A percentile compares a stretch with the other conserved stretches of the same genome.
Conservation (phyloP, 2,329 filamentous ascomycete species). For the Helotiales sp. region DNA sequence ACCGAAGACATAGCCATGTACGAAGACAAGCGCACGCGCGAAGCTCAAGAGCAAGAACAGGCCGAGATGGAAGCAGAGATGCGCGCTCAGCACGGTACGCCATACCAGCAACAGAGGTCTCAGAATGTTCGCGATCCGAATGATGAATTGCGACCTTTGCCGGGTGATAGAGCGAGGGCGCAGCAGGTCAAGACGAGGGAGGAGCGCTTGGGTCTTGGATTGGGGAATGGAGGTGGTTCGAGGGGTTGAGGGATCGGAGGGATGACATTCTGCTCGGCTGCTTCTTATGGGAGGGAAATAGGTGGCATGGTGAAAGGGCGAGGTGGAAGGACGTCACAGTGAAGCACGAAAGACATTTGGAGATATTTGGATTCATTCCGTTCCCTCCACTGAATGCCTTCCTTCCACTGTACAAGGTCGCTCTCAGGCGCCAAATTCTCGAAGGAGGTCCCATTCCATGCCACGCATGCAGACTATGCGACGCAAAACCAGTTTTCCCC, state of each 20-base stretch:
- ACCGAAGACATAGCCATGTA: constrained; percentile 73
- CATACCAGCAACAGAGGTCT: constrained; percentile 25
- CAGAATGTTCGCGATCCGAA: constrained; percentile 32
- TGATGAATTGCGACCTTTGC: constrained; percentile 31
- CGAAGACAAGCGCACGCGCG: constrained; percentile 63
- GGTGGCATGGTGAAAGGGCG: background rate
- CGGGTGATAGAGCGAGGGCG: constrained; percentile 30
- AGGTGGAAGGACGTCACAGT: background rate
- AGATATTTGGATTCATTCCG: background rate
- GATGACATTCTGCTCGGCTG: background rate
- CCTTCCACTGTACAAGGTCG: constrained; percentile 1
- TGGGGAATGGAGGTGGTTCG: constrained; percentile 31
- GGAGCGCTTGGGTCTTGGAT: constrained; percentile 44
- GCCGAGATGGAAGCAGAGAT: constrained; percentile 33
- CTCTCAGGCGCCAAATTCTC: background rate
- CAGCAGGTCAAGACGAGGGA: constrained; percentile 43
- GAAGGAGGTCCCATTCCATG: background rate
- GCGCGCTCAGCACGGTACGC: constrained; percentile 35
- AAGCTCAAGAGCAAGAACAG: constrained; percentile 36
- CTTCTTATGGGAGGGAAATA: background rate
- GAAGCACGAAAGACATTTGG: background rate
- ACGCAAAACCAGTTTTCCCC: background rate
- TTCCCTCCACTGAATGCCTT: background rate
- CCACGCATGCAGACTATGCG: background rate
- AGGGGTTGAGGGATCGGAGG: constrained; percentile 19